Base-by-base conservation (phyloP, 2,329 filamentous ascomycete genomes). In the Paramyrothecium sp. region DNA sequence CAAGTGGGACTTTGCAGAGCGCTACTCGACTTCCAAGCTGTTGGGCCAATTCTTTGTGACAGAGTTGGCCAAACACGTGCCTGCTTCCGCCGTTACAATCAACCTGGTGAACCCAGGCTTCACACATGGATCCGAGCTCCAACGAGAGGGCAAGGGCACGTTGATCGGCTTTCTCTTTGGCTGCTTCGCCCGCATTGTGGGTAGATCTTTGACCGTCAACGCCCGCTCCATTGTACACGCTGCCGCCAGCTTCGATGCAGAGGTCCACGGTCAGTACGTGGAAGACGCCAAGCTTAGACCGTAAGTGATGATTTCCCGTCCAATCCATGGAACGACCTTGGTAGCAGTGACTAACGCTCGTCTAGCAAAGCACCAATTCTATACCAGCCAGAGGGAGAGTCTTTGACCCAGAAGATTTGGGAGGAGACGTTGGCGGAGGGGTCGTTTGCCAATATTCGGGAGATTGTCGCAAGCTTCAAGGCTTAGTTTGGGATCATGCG, bases 341-440 rank as follows among this genome's bases (percentile, higher is more conserved):
- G 5, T 7, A 44, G 13, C 38, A 51, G 17, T 19, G 2, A 38
- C 13, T 50, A 13, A 50, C 47, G 7, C 20, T 47, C 17, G 11
- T 33, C 10, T 19, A 51, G 49, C 10, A 51, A 30, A 30, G 21
- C 49, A 30, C 21, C 49, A 17, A n/a, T 51, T 33, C 17, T 51
- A 4, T 26, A 41, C 51, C 7, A n/a, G 13, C 19, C 47, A 11
- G 54, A 58, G 46, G 52, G 53, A 22, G 23, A 41, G 4, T 19
- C 19, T 2, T 20, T 58, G 20, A 47, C 53, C 26, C 23, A 55
- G 33, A 1, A 16, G n/a, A 47, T 58, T 3, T 58, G n/a, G 12
- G 48, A 58, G 4, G 56, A 58, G 48, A 58, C 56, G 8, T 16
- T 58, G n/a, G 26, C 33, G 3, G 56, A 58, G 38, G 20, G 54